Base-by-base conservation (phyloP, 2,329 filamentous ascomycete species). In the Fusarium armeniacum region DNA sequence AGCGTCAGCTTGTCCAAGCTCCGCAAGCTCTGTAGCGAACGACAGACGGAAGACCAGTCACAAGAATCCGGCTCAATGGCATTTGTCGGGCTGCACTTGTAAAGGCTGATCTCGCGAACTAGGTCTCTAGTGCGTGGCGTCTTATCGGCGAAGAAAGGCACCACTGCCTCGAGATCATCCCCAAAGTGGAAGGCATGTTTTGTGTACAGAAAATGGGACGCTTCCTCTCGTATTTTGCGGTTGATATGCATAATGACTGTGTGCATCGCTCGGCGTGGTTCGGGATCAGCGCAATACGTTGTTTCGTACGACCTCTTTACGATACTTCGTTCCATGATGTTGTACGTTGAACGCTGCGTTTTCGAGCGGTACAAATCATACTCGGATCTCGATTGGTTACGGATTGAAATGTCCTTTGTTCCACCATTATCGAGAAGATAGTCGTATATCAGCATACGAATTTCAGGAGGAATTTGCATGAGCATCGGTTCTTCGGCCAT, bases 101-200 rank as follows among this genome's bases (percentile, higher is more conserved):
- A 84, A 22, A 91, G 70, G 15, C 82, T 81, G 13, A 91, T 77
- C 36, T 82, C 80, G 32, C 80, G 79, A 62, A 90, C 77, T 47
- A 85, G 78, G 12, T 76, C 75, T 35, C 85, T 81, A 3, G 85
- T 83, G 20, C 76, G 70, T 2, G 83, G 81, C 4, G 85, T 86
- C 35, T 89, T 81, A 74, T 90, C 87, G 33, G 80, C 79, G 40
- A 91, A 79, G 74, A 90, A 90, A 0, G 88, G 87, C 1, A 85
- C 82, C 8, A 88, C 82, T 18, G 88, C 86, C 76, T 90, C 88
- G 67, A 90, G 81, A 76, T 87, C 82, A 49, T 82, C 82, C 65
- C 84, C 85, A 75, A 91, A 91, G 71, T 86, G 84, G 75, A 90
- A 90, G 1, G 80, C 80, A 74, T 89, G 86, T 58, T 76, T 79